phyloP scores from a whole-genome alignment of 1,284 basidiomycete genomes.

The Mycosarcoma maydis region DNA sequence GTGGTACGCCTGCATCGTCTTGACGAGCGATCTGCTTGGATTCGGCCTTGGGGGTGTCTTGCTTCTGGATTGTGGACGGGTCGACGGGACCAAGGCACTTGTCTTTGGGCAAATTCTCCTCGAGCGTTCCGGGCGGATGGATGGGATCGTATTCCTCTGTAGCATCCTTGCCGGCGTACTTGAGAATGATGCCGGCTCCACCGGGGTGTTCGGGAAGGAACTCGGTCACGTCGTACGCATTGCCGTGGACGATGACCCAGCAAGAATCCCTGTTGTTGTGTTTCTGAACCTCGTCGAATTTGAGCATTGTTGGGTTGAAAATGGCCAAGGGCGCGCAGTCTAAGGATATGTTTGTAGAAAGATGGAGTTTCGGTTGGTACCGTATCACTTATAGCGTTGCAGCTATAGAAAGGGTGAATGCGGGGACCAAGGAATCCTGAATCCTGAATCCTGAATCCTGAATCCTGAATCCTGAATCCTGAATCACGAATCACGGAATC shows the following conservation, averaged over 20 bases:
- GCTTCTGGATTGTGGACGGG: conserved; percentile 46
- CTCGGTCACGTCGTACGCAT: conserved; percentile 82
- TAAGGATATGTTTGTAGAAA: too few species aligned
- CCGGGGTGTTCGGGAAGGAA: conserved; percentile 82
- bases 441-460: too few species aligned
- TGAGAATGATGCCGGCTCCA: conserved; percentile 74
- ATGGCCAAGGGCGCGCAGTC: too few species aligned
- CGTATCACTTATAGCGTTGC: background rate
- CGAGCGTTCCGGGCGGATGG: conserved; percentile 64
- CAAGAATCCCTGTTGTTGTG: conserved; percentile 79
- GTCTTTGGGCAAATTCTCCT: conserved; percentile 61
- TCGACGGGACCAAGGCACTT: conserved; percentile 63
- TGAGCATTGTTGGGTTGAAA: conserved; percentile 39
- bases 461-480: too few species aligned
- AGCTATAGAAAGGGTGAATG: background rate
- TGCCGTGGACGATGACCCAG: conserved; percentile 86
- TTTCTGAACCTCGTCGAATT: conserved; percentile 72
- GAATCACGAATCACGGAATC: too few species aligned
- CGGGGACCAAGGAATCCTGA: too few species aligned
- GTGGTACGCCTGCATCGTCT: conserved; percentile 69
- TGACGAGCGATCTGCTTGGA: conserved; percentile 18
- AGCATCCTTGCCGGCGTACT: conserved; percentile 81
- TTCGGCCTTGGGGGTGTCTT: conserved; percentile 22
- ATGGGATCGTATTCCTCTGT: conserved; percentile 70
- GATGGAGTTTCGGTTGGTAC: background rate